Percentiles rank a stretch among this genome's conserved stretches.
These are phyloP conservation scores for Claviceps monticola DNA, from an alignment of 2,329 filamentous ascomycete species.

Conservation along the genomic window DNA sequence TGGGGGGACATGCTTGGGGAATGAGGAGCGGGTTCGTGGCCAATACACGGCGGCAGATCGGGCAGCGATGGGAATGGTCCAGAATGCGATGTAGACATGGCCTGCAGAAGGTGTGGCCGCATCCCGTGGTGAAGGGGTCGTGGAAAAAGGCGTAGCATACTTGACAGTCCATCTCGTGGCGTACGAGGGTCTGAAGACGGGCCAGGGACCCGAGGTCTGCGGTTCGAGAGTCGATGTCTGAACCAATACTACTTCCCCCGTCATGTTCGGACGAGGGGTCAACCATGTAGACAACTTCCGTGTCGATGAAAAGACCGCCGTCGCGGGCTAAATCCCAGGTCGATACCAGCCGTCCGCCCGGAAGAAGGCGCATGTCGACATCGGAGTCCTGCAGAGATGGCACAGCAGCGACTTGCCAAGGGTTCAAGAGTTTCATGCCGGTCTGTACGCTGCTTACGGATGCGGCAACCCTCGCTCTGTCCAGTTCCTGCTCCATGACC, in stretches of 20 bases:
- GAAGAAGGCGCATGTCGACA: constrained; percentile 22
- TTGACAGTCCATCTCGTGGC: constrained; percentile 71
- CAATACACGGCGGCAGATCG: constrained; percentile 60
- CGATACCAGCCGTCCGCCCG: constrained; percentile 47
- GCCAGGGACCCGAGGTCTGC: constrained; percentile 23
- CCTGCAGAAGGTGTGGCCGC: constrained; percentile 82
- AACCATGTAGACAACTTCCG: constrained; percentile 37
- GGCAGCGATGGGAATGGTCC: constrained; percentile 66
- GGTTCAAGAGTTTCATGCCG: constrained; percentile 22
- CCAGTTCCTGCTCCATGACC: constrained; percentile 40
- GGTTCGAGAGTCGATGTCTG: not conserved
- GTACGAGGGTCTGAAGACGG: constrained; percentile 45
- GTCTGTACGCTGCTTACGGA: constrained; percentile 18
- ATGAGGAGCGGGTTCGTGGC: constrained; percentile 31
- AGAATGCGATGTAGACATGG: constrained; percentile 63
- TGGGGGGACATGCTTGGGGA: constrained; percentile 34
- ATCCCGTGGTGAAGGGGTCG: constrained; percentile 71
- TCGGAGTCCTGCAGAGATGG: constrained; percentile 24
- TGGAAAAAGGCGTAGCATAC: constrained; percentile 73
- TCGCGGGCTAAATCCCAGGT: constrained; percentile 52
- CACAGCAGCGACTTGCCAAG: constrained; percentile 27
- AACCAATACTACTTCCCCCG: not conserved
- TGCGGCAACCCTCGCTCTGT: constrained; percentile 21
- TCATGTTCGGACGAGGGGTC: constrained; percentile 7
- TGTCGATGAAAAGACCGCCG: constrained; percentile 43